These are phyloP conservation scores for Candida sanyaensis DNA, from an alignment of 1,139 yeast species.

Conservation along the genomic window DNA sequence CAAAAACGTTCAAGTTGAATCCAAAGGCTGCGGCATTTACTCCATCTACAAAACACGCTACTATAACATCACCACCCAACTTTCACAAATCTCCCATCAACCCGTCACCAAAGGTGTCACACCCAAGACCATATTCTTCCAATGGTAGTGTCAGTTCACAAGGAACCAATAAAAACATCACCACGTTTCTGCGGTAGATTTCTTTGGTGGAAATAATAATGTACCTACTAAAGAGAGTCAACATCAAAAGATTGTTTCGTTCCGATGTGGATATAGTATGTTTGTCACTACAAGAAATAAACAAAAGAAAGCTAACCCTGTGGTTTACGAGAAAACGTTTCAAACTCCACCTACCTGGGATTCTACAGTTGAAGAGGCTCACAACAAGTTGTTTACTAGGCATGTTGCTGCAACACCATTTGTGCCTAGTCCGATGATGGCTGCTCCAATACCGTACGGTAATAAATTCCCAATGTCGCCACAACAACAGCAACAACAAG, in stretches of 20 bases:
- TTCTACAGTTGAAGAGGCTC: constrained; percentile 55
- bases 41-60: constrained; percentile 43
- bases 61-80: constrained; percentile 31
- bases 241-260: constrained; percentile 33
- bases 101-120: constrained; percentile 36
- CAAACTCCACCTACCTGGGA: constrained; percentile 84
- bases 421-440: constrained; percentile 37
- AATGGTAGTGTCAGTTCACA: constrained; percentile 20
- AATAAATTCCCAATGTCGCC: constrained; percentile 26
- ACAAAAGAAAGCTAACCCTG: constrained; percentile 26
- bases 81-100: constrained; percentile 28
- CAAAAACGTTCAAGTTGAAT: constrained; percentile 68
- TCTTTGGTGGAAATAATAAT: constrained; percentile 49
- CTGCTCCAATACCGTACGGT: constrained; percentile 17
- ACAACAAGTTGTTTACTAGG: constrained; percentile 46
- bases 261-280: constrained; percentile 58
- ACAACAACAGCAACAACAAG: constrained; percentile 24
- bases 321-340: constrained; percentile 57
- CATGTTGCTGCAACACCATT: constrained; percentile 27
- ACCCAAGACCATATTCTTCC: constrained; percentile 32
- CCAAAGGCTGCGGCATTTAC: constrained; percentile 74
- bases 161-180: constrained; percentile 35
- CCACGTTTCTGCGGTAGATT: constrained; percentile 46
- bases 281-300: constrained; percentile 45
- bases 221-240: constrained; percentile 50